Conservation (phyloP, 441 rosid species). For the Pelargonium australe region DNA sequence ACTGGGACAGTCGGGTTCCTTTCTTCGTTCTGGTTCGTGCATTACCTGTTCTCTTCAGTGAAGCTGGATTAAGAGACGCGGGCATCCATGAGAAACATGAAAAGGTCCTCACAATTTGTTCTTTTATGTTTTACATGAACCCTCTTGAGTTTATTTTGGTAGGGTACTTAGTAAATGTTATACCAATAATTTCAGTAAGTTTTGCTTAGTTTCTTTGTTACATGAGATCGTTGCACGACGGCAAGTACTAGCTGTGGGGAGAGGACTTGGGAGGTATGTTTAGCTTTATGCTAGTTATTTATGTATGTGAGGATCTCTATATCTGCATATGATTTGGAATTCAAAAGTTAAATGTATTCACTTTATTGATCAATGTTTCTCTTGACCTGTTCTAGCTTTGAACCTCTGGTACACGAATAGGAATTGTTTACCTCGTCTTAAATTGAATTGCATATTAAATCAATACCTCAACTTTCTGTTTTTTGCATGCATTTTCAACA, state of each 20-base stretch:
- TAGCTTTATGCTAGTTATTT: neutral
- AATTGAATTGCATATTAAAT: neutral
- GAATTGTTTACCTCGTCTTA: neutral
- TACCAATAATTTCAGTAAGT: slow-evolving; percentile 28
- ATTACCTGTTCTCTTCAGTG: slow-evolving; percentile 79
- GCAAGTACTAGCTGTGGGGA: neutral
- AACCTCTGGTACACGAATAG: neutral
- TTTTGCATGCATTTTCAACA: too few relatives aligned
- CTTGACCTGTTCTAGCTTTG: neutral
- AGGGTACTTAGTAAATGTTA: slow-evolving; percentile 29
- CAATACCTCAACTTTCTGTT: too few relatives aligned
- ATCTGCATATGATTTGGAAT: neutral
- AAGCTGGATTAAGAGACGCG: slow-evolving; percentile 52
- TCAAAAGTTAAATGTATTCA: neutral
- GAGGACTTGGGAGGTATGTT: neutral
- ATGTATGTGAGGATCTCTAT: neutral
- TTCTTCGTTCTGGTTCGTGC: slow-evolving; percentile 83
- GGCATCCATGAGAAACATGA: slow-evolving; percentile 3
- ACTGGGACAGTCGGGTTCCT: slow-evolving; percentile 81
- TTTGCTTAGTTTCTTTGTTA: slow-evolving; percentile 13
- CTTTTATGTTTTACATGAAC: slow-evolving; percentile 10
- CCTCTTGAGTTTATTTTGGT: slow-evolving; percentile 19
- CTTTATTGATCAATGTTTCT: neutral
- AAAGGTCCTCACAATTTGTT: slow-evolving; percentile 1
- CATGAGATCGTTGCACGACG: neutral